These are phyloP conservation scores for Pneumocystis jirovecii DNA, from an alignment of 1,139 yeast genomes.

Conservation along the genomic window DNA sequence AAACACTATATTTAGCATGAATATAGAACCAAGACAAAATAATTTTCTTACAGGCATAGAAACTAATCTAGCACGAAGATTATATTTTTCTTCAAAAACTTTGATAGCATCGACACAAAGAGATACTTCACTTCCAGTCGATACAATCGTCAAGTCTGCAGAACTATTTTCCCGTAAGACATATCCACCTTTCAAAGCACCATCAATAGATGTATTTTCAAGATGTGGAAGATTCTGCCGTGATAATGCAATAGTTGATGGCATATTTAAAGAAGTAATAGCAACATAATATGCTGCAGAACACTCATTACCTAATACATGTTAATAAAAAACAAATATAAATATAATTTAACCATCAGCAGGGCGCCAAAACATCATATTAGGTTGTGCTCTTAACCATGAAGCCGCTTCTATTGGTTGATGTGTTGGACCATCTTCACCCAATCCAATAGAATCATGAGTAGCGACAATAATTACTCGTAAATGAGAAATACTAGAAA, in stretches of 20 bases:
- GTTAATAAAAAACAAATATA: not conserved
- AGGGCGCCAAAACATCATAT: constrained; percentile 95
- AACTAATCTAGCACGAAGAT: constrained; percentile 66
- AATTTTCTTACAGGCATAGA: constrained; percentile 89
- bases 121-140: constrained; percentile 94
- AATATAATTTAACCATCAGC: not conserved
- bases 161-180: constrained; percentile 40
- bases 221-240: constrained; percentile 97
- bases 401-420: constrained; percentile 99
- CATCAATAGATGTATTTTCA: constrained; percentile 82
- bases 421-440: constrained; percentile 99
- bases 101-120: constrained; percentile 71
- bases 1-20: constrained; percentile 24
- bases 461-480: constrained; percentile 97
- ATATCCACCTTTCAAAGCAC: constrained; percentile 94
- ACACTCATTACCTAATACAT: constrained; percentile 95
- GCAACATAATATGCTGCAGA: constrained; percentile 91
- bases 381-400: constrained; percentile 94
- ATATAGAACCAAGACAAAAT: constrained; percentile 61
- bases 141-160: constrained; percentile 66
- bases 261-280: constrained; percentile 55
- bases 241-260: constrained; percentile 80
- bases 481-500: constrained; percentile 84
- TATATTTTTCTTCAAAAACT: constrained; percentile 42
- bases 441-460: constrained; percentile 97